Base-by-base conservation (phyloP, 2,329 filamentous ascomycete species). In the Xylariaceae sp. region DNA sequence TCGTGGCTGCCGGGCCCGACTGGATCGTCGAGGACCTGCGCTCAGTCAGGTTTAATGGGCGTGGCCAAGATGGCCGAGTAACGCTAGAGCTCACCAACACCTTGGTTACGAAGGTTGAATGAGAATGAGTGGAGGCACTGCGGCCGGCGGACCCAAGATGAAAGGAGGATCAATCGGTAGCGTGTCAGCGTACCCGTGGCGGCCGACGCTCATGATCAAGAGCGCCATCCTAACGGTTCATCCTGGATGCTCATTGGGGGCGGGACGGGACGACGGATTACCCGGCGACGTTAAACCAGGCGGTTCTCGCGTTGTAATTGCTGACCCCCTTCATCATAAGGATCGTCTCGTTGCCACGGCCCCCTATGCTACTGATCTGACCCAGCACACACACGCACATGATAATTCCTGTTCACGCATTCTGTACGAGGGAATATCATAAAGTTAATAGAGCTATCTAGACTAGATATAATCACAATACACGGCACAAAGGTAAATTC, bases 11-110 rank as follows among this genome's bases (percentile, higher is more conserved):
- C 4, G 86, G 83, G n/a, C 89, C 92, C 42, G 90, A 96, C 74
- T 95, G 88, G 85, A 84, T 96, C 48, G 86, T 96, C 53, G 77
- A 78, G 70, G 89, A 96, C 72, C 76, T 96, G 73, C 76, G 79
- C 53, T 91, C 87, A 60, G 82, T 95, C 58, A 81, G 72, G 62
- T 74, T 95, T 63, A 73, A 83, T 56, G 76, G 79, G 49, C 73
- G 72, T 60, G 74, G 73, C 60, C 74, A 77, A 56, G 79, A 75
- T 47, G 84, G 82, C n/a, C 73, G 72, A 59, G 79, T 88, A 51
- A 81, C 80, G 60, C 71, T 95, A 59, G 83, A 89, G 73, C 82
- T 95, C 61, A 74, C 71, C 54, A 77, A 89, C 70, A 81, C 81
- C 47, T 70, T 86, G 66, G 69, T 59, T 22, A 13, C 51, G 9